A percentile compares a stretch with the other conserved stretches of the same genome.
phyloP scores from a whole-genome alignment of 2,329 filamentous ascomycete species.

The Alternaria brassicae region DNA sequence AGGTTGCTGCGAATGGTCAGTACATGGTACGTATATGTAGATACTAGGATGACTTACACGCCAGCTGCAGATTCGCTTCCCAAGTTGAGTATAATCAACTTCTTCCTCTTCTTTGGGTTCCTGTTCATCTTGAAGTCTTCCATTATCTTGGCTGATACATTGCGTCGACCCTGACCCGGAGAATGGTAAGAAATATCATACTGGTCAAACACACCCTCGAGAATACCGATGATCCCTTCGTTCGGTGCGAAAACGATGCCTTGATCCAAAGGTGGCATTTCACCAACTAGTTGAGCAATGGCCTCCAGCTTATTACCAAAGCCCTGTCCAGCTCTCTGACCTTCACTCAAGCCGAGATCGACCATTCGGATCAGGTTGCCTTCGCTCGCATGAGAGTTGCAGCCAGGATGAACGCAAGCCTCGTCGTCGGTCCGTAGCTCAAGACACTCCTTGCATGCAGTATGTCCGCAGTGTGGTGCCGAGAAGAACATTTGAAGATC shows the following conservation, averaged over 20 bases:
- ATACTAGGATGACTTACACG: constrained; percentile 54
- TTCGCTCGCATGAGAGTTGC: constrained; percentile 25
- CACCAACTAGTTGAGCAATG: constrained; percentile 40
- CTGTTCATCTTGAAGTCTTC: constrained; percentile 41
- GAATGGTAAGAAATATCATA: constrained; percentile 27
- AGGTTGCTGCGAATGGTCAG: constrained; percentile 59
- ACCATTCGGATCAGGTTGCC: constrained; percentile 31
- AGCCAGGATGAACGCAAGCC: constrained; percentile 29
- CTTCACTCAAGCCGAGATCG: constrained; percentile 23
- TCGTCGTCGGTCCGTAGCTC: constrained; percentile 28
- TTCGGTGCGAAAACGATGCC: constrained; percentile 38
- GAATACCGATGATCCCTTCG: constrained; percentile 21
- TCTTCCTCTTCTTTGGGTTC: constrained; percentile 40
- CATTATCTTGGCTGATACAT: constrained; percentile 24
- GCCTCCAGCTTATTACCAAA: constrained; percentile 38
- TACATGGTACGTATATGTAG: neutral
- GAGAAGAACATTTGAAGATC: constrained; percentile 22
- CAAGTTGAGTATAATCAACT: constrained; percentile 65
- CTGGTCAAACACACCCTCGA: constrained; percentile 28
- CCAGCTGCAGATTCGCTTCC: constrained; percentile 66
- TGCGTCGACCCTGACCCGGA: constrained; percentile 15
- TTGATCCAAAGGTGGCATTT: constrained; percentile 52
- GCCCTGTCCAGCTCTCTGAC: constrained; percentile 34
- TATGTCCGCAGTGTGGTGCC: constrained; percentile 38
- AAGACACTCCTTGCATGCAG: constrained; percentile 35